Percentiles rank a stretch among this genome's conserved stretches.
Conservation (phyloP, 192 early-diverging fungal species). For the Entrophospora sp. region DNA sequence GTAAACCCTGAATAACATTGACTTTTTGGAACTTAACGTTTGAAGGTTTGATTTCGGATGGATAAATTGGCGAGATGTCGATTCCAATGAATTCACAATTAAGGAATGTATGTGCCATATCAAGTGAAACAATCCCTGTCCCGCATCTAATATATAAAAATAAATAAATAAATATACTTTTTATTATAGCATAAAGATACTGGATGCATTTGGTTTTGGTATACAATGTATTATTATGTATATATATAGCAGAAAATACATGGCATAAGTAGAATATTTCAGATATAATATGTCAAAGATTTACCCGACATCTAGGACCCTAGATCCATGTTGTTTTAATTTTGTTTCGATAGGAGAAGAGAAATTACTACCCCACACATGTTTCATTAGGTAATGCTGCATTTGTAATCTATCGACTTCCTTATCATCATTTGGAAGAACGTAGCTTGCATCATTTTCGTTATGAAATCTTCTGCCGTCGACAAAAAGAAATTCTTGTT, state of each 20-base stretch:
- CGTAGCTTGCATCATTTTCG: no score
- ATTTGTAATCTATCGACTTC: not conserved
- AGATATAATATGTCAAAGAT: not conserved
- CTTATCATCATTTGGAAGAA: not conserved
- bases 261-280: not conserved
- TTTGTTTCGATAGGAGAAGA: not conserved
- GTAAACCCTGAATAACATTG: constrained; percentile 28
- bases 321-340: not conserved
- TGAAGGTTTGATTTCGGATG: constrained; percentile 26
- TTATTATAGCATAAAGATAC: no score
- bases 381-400: not conserved
- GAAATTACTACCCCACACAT: not conserved
- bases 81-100: constrained; percentile 26
- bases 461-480: no score
- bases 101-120: constrained; percentile 29
- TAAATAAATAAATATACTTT: not conserved
- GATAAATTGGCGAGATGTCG: constrained; percentile 31
- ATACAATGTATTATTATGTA: no score
- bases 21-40: constrained; percentile 32
- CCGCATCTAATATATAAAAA: constrained; percentile 8
- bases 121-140: constrained; percentile 27
- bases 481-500: no score
- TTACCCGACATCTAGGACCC: not conserved
- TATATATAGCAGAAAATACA: no score
- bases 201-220: no score